Conservation (phyloP, 2,329 filamentous ascomycete species). For the Diaporthe citriasiana region DNA sequence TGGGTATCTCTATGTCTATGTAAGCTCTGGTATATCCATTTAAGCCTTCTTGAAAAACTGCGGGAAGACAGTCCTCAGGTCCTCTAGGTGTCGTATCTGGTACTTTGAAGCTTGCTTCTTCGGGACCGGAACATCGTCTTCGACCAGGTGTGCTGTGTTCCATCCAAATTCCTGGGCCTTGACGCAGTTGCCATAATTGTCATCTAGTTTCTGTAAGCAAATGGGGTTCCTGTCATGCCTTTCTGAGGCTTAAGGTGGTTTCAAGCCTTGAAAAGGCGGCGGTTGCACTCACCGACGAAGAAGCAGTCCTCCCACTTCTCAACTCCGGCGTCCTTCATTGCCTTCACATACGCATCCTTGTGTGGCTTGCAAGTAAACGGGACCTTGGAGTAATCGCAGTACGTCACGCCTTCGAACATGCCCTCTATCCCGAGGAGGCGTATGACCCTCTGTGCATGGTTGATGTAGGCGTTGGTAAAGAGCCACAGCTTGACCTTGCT, state of each 20-base stretch:
- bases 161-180: constrained; percentile 86
- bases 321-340: constrained; percentile 86
- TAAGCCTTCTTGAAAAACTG: constrained; percentile 79
- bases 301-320: constrained; percentile 80
- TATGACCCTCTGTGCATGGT: constrained; percentile 86
- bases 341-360: constrained; percentile 86
- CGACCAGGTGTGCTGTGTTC: constrained; percentile 88
- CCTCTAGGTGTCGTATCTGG: constrained; percentile 81
- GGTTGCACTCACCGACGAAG: constrained; percentile 82
- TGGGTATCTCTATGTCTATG: constrained; percentile 23
- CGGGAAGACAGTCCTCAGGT: constrained; percentile 83
- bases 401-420: constrained; percentile 94
- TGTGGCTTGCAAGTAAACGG: constrained; percentile 91
- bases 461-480: constrained; percentile 96
- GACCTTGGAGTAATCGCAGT: constrained; percentile 84
- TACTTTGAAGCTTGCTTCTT: constrained; percentile 76
- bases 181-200: constrained; percentile 86
- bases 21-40: background rate
- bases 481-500: constrained; percentile 92
- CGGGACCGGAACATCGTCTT: constrained; percentile 78
- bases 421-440: constrained; percentile 86
- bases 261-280: rapidly evolving
- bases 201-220: constrained; percentile 69
- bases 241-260: background rate
- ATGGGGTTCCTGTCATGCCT: constrained; percentile 39